Evolutionary conservation across 306 rosid species (phyloP).

Genomic region (Rosa lucieae): DNA sequence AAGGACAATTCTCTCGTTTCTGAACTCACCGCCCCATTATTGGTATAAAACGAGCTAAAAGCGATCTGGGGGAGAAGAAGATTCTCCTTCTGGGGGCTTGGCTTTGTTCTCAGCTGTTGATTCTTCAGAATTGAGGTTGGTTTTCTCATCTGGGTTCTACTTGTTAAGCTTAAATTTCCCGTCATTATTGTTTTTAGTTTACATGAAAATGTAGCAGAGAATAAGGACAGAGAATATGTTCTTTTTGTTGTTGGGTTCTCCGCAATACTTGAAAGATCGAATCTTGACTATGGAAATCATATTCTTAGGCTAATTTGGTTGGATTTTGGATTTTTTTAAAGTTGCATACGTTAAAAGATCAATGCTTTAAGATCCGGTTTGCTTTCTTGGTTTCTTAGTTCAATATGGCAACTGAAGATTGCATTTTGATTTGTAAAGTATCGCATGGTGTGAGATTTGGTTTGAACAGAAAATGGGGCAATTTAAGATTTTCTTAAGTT

Average conservation of each 20-base stretch:
- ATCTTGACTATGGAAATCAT: background rate
- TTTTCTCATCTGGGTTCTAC: constrained; percentile 19
- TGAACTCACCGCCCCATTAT: constrained; percentile 22
- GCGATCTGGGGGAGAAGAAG: constrained; percentile 17
- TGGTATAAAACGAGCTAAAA: background rate
- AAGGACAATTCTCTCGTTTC: background rate
- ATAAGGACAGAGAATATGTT: background rate
- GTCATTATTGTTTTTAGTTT: background rate
- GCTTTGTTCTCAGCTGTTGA: constrained; percentile 23
- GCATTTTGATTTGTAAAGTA: background rate
- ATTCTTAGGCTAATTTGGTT: background rate
- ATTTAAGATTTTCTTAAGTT: background rate
- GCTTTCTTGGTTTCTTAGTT: background rate
- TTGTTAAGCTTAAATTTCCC: background rate
- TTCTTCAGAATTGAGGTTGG: constrained; percentile 34
- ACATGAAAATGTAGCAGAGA: background rate
- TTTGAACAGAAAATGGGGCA: background rate
- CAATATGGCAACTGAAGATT: background rate
- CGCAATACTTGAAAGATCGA: background rate
- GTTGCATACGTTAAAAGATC: background rate
- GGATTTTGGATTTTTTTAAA: background rate
- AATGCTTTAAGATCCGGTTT: background rate
- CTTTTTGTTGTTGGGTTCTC: constrained; percentile 8
- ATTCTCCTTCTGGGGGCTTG: constrained; percentile 22
- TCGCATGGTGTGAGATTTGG: background rate